Conservation (phyloP, 441 rosid genomes). For the Breynia disticha region DNA sequence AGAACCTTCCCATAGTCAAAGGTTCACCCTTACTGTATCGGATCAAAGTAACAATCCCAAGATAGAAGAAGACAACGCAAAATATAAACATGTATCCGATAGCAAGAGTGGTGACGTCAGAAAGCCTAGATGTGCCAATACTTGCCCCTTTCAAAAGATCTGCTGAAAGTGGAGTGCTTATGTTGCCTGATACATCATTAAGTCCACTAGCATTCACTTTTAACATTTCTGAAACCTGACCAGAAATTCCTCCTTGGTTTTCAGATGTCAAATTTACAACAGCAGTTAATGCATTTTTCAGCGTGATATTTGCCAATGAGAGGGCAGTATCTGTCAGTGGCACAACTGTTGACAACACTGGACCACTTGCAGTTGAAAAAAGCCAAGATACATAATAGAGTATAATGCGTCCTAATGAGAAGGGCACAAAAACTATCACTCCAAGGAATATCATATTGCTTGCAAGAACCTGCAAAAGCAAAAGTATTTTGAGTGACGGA, state of each 20-base stretch:
- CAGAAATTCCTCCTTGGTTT: conserved; percentile 47
- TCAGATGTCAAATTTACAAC: conserved; percentile 72
- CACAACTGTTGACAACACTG: conserved; percentile 50
- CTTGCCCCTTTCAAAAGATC: conserved; percentile 57
- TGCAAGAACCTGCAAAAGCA: conserved; percentile 68
- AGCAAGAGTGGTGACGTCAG: conserved; percentile 92
- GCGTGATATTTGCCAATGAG: conserved; percentile 59
- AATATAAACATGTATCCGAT: conserved; percentile 83
- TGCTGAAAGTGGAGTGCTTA: conserved; percentile 39
- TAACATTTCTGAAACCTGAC: conserved; percentile 54
- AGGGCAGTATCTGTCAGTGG: conserved; percentile 64
- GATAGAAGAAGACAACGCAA: conserved; percentile 62
- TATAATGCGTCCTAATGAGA: conserved; percentile 74
- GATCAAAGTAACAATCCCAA: conserved; percentile 69
- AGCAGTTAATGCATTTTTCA: conserved; percentile 64
- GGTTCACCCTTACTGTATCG: conserved; percentile 97
- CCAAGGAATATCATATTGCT: conserved; percentile 99
- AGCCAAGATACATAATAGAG: conserved; percentile 67
- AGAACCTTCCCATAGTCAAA: conserved; percentile 68
- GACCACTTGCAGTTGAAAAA: conserved; percentile 72
- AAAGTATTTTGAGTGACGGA: neutral
- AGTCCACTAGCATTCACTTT: conserved; percentile 57
- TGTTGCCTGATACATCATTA: conserved; percentile 44
- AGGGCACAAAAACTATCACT: conserved; percentile 83
- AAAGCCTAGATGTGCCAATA: conserved; percentile 64